These are phyloP conservation scores for Rhizophagus clarus DNA, from an alignment of 192 early-diverging fungal genomes.

Conservation along the genomic window DNA sequence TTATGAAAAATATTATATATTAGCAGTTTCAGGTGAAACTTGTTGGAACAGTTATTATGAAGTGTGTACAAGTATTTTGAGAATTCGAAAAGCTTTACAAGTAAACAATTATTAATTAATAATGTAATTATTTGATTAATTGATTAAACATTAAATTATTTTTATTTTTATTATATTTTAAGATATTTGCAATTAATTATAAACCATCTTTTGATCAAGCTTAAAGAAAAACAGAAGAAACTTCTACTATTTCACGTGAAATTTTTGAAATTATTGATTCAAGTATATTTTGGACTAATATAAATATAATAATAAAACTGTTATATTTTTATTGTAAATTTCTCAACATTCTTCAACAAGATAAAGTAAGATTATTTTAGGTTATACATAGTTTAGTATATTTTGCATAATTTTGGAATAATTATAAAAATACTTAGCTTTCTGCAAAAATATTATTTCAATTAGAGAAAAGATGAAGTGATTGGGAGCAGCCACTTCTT, in stretches of 20 bases:
- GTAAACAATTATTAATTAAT: not conserved
- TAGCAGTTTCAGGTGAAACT: not conserved
- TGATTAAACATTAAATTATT: too few relatives aligned
- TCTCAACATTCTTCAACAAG: not conserved
- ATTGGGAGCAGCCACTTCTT: not conserved
- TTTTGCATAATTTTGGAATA: not conserved
- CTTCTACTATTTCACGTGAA: not conserved
- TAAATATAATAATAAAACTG: not conserved
- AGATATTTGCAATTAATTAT: constrained; percentile 1
- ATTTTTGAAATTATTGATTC: constrained; percentile 14
- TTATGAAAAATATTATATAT: not conserved
- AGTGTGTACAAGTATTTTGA: not conserved
- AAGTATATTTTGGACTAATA: not conserved
- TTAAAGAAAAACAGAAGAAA: not conserved
- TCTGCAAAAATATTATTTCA: not conserved
- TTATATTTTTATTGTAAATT: not conserved
- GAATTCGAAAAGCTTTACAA: not conserved
- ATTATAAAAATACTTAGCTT: not conserved
- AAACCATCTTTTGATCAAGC: not conserved
- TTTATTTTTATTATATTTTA: not conserved
- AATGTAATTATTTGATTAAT: too few relatives aligned
- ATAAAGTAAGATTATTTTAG: not conserved
- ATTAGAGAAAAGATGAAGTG: not conserved
- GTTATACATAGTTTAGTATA: not conserved
- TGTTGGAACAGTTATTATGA: constrained; percentile 1